Base-by-base conservation (phyloP, 1,139 yeast species). In the Scheffersomyces illinoinensis region DNA sequence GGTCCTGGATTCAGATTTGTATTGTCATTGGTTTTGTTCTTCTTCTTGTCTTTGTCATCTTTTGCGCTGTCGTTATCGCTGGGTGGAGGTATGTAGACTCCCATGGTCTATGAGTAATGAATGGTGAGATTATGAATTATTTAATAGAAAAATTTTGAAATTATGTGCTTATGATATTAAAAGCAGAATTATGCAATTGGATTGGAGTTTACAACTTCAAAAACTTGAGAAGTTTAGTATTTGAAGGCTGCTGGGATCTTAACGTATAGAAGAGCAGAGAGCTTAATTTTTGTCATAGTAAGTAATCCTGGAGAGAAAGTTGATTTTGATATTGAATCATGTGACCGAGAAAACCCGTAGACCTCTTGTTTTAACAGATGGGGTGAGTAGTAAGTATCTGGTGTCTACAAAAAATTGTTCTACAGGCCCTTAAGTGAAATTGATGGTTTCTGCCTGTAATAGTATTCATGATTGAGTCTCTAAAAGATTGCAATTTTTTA, bases 11-110 rank as follows among this genome's bases (percentile, higher is more conserved):
- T 48, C 5, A 5, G 26, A 50, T 52, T 23, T 56, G 58, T 18
- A 14, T 66, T 52, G 72, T 57, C 55, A 17, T 20, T 48, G 26
- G 14, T n/a, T 39, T 49, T 23, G 12, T 49, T 46, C 50, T 50
- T 17, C 19, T 39, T 39, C 52, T 56, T 39, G 55, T 53, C 8
- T 21, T 26, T 46, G 24, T 53, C 53, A 47, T 50, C 56, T n/a
- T 57, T 58, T 50, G 65, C 69, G 57, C 64, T 65, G 18, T 71
- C 72, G 24, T 20, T 24, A 53, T 57, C 64, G 23, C 51, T 56
- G 19, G 64, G 65, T 33, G 69, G 69, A 21, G 69, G 69, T 33
- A 66, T 64, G 49, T 65, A 66, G 51, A 64, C 67, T 26, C 68
- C 66, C 68, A 64, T 65, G 54, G 12, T 53, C 17, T 33, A 33